Evolutionary conservation across 768 basidiomycete genomes (phyloP).

Genomic region (Russula foetens): DNA sequence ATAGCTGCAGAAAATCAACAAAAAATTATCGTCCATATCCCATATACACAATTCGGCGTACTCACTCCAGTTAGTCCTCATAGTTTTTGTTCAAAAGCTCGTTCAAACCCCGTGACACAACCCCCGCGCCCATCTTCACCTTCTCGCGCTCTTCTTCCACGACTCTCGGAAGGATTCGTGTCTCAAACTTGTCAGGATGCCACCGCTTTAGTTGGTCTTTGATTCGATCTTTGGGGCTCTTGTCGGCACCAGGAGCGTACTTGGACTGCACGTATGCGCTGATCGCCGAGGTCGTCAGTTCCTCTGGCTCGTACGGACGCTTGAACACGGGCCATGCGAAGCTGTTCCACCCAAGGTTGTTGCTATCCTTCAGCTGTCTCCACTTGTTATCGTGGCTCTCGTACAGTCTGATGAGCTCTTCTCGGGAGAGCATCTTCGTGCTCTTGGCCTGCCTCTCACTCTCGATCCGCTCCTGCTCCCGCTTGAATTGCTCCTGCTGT

Average conservation of each 20-base stretch:
- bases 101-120: slow-evolving; percentile 63
- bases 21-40: neutral
- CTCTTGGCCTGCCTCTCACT: slow-evolving; percentile 35
- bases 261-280: slow-evolving; percentile 55
- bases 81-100: slow-evolving; percentile 48
- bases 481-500: slow-evolving; percentile 62
- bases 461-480: slow-evolving; percentile 54
- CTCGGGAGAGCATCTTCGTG: slow-evolving; percentile 42
- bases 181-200: slow-evolving; percentile 82
- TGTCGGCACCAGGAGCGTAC: slow-evolving; percentile 47
- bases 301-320: slow-evolving; percentile 47
- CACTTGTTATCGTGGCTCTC: slow-evolving; percentile 58
- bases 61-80: slow-evolving; percentile 20
- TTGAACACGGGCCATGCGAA: slow-evolving; percentile 73
- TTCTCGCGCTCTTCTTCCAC: slow-evolving; percentile 52
- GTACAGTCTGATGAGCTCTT: slow-evolving; percentile 48
- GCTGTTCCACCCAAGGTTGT: slow-evolving; percentile 49
- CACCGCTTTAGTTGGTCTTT: slow-evolving; percentile 68
- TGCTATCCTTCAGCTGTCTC: slow-evolving; percentile 33
- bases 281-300: slow-evolving; percentile 49
- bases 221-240: slow-evolving; percentile 57
- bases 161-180: slow-evolving; percentile 56
- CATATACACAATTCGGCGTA: neutral
- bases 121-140: slow-evolving; percentile 66
- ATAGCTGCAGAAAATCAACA: slow-evolving; percentile 14